Evolutionary conservation across 208 protist species (phyloP).

Genomic region (Acanthamoeba rhysodes): DNA sequence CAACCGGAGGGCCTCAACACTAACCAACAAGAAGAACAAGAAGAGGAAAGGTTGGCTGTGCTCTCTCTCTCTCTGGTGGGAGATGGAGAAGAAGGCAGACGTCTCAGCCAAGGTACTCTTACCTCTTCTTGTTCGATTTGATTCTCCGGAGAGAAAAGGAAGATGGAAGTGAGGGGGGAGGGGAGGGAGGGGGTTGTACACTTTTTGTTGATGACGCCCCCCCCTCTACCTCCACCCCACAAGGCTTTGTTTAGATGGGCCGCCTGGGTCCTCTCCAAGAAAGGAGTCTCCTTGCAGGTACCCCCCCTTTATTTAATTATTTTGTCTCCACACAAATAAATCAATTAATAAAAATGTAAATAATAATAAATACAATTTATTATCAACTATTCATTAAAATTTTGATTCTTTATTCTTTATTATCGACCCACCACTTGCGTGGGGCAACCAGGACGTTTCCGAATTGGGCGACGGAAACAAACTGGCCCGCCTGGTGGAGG

Average conservation of each 20-base stretch:
- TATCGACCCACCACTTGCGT: not conserved
- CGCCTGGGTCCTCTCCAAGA: conserved; percentile 19
- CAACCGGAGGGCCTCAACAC: too few species aligned
- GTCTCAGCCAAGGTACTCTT: not conserved
- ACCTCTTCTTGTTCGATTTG: not conserved
- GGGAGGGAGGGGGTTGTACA: not conserved
- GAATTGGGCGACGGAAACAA: conserved; percentile 54
- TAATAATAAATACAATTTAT: not conserved
- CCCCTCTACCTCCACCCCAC: not conserved
- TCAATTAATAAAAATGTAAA: too few species aligned
- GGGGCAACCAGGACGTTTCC: not conserved
- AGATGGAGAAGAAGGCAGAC: conserved; percentile 4
- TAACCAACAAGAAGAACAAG: too few species aligned
- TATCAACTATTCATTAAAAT: not conserved
- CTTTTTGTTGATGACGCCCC: not conserved
- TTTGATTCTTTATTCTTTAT: not conserved
- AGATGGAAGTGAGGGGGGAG: not conserved
- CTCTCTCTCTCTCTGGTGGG: too few species aligned
- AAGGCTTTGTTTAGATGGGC: conserved; percentile 10
- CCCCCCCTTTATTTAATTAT: not conserved
- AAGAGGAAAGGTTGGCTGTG: not conserved
- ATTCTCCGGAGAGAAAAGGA: too few species aligned
- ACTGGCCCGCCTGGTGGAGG: conserved; percentile 56
- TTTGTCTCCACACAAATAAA: too few species aligned
- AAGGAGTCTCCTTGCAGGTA: not conserved